Evolutionary conservation across 148 eudicot genomes (phyloP).

Genomic region (Rhododendron williamsianum): DNA sequence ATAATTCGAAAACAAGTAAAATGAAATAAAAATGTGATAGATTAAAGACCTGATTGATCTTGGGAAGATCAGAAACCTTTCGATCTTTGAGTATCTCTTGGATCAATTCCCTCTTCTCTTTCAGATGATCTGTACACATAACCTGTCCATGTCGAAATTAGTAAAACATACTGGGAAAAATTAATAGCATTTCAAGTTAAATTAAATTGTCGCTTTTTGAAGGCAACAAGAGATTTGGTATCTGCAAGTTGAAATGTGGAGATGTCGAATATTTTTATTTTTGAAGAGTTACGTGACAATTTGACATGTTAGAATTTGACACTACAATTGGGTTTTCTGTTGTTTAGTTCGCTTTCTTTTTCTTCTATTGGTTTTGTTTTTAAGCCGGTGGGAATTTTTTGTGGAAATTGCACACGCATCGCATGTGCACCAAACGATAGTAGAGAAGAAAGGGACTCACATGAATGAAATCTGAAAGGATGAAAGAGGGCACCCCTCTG

Average conservation of each 20-base stretch:
- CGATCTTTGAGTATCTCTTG: slow-evolving; percentile 47
- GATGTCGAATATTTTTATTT: too few relatives aligned
- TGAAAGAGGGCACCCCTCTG: slow-evolving; percentile 51
- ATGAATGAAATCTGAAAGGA: slow-evolving; percentile 61
- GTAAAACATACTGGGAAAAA: neutral
- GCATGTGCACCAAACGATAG: neutral
- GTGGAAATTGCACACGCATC: too few relatives aligned
- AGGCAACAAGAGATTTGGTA: neutral
- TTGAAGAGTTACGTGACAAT: too few relatives aligned
- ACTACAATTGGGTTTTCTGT: neutral
- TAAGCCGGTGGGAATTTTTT: too few relatives aligned
- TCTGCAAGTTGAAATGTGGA: too few relatives aligned
- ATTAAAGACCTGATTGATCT: slow-evolving; percentile 48
- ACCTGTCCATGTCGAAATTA: slow-evolving; percentile 35
- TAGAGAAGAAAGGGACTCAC: slow-evolving; percentile 29
- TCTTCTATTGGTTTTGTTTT: neutral
- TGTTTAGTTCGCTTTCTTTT: neutral
- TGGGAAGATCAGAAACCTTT: slow-evolving; percentile 39
- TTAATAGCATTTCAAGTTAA: neutral
- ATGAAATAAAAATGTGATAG: neutral
- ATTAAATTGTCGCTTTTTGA: neutral
- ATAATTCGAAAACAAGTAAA: neutral
- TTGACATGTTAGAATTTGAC: too few relatives aligned
- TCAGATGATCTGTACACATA: slow-evolving; percentile 50
- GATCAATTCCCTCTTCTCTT: slow-evolving; percentile 62